These are phyloP conservation scores for Oropetium thomaeum DNA, from an alignment of 176 grass and related monocot genomes.

Conservation along the genomic window DNA sequence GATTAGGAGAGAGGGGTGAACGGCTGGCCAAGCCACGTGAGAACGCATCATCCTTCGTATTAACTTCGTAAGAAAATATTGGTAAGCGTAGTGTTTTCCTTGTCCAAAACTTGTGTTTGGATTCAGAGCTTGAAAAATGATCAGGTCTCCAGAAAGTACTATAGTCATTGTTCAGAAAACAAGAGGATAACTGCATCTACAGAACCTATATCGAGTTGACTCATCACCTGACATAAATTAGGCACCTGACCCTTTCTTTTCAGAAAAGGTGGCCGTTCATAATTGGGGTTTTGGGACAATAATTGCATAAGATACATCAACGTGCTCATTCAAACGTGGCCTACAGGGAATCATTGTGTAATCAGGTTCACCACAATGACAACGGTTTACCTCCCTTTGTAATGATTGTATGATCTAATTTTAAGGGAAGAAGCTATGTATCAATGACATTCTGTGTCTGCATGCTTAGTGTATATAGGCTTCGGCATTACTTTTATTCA, in stretches of 20 bases:
- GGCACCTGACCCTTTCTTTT: conserved; percentile 26
- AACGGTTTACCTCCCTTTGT: not conserved
- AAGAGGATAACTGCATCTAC: not conserved
- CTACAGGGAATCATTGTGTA: not conserved
- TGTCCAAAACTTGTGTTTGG: not conserved
- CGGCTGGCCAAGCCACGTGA: too few species aligned
- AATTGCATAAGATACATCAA: conserved; percentile 1
- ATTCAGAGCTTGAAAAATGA: not conserved
- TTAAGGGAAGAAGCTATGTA: not conserved
- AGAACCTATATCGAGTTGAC: conserved; percentile 3
- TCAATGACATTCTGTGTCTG: too few species aligned
- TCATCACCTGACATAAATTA: conserved; percentile 4
- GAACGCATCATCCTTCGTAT: too few species aligned
- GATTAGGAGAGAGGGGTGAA: too few species aligned
- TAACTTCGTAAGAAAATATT: too few species aligned
- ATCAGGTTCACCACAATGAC: not conserved
- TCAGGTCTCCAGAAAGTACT: not conserved
- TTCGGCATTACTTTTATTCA: not conserved
- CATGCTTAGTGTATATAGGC: too few species aligned
- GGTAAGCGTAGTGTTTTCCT: too few species aligned
- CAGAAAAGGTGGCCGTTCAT: not conserved
- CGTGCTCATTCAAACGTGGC: not conserved
- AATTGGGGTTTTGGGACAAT: not conserved
- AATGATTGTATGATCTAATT: not conserved
- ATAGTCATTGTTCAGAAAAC: not conserved